phyloP scores from a whole-genome alignment of 768 basidiomycete genomes.

The Serendipita sp. region DNA sequence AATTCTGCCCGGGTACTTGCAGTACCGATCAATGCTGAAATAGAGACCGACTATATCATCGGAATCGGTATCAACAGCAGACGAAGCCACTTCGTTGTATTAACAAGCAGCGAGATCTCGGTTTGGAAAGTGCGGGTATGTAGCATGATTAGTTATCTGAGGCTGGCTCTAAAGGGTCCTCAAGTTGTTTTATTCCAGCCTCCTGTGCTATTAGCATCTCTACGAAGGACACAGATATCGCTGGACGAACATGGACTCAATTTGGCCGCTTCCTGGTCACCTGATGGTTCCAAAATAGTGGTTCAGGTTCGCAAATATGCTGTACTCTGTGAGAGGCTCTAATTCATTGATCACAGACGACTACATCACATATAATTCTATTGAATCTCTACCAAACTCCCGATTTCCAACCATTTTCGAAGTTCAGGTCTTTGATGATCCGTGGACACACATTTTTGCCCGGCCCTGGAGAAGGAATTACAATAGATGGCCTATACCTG shows the following conservation, averaged over 20 bases:
- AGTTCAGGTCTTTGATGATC: conserved; percentile 27
- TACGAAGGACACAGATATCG: conserved; percentile 62
- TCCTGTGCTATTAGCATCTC: conserved; percentile 32
- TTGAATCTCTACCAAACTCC: conserved; percentile 45
- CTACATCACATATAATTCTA: conserved; percentile 62
- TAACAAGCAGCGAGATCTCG: conserved; percentile 54
- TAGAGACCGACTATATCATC: conserved; percentile 41
- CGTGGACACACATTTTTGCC: conserved; percentile 55
- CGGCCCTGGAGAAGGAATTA: conserved; percentile 65
- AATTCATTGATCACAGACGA: conserved; percentile 36
- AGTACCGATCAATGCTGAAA: conserved; percentile 49
- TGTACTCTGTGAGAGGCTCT: neutral
- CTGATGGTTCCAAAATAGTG: conserved; percentile 62
- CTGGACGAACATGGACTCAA: conserved; percentile 77
- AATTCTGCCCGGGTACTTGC: conserved; percentile 59
- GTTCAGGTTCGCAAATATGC: conserved; percentile 41
- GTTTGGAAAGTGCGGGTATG: conserved; percentile 72
- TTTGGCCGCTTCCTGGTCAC: conserved; percentile 57
- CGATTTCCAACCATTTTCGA: conserved; percentile 36
- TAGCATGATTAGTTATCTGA: conserved; percentile 12
- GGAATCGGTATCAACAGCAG: conserved; percentile 47
- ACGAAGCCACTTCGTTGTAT: conserved; percentile 60
- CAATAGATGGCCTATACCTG: conserved; percentile 49
- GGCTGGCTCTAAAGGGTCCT: neutral
- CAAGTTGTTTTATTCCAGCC: conserved; percentile 15